Evolutionary conservation across 495 filamentous ascomycete genomes (phyloP), one percentile per base, ranked within the genome.

Genomic region (Penicillium pancosmium): DNA sequence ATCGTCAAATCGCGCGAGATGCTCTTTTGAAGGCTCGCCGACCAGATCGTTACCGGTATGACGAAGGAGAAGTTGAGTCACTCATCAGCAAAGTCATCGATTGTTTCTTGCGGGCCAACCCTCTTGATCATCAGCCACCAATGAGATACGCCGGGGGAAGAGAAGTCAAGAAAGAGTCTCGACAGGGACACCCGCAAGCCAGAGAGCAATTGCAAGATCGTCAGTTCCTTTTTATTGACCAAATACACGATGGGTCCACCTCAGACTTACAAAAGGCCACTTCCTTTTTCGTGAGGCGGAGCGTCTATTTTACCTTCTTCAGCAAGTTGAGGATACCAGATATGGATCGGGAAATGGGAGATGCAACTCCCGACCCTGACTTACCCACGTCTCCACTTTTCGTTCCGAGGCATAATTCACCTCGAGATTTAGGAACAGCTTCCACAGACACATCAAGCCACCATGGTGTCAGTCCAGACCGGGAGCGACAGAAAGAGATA

Each of bases 11-110:
- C 40, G 67, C 68, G 33, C 61, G 50, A 41, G 65, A 57, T 25
- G 59, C 65, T 33, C 61, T 76, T 27, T 56, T 74, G 34, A 62
- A 67, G 52, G 70, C 73, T 55, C 63, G 70, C 16, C 60, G 63
- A 61, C 68, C 64, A 21, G 60, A 65, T 62, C 56, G 51, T 44
- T 76, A 68, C 55, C 61, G 58, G 16, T 76, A 72, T 52, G 55
- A 69, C 51, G 33, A 47, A 10, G 56, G 36, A 36, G 53, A 52
- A 35, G 56, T 74, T 51, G 62, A 71, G 35, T 48, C 54, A 41
- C 52, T 71, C 15, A 54, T 73, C 47, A 36, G 34, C 19, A 50
- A 55, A 54, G 63, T 74, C 40, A 55, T 23, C 33, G 58, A 66
- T 18, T 66, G 55, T 55, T 65, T 74, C 52, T 48, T 56, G 15